These are phyloP conservation scores for Microbotryum lychnidis-dioicae DNA, from an alignment of 1,284 basidiomycete species.

Conservation along the genomic window DNA sequence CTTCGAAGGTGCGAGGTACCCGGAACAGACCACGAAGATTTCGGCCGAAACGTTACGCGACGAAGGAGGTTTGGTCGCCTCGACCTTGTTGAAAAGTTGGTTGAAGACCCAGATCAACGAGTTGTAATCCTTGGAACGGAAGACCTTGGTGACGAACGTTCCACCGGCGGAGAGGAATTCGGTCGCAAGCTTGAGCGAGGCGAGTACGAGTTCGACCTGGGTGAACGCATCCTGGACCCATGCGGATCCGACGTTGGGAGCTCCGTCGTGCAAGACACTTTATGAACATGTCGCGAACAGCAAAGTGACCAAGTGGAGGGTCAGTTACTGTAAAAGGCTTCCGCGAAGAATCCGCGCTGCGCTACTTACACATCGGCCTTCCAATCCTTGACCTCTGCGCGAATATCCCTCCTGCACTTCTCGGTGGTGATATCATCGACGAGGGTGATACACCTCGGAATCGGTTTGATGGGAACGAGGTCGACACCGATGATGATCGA, in stretches of 20 bases:
- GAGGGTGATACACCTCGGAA: slow-evolving; percentile 87
- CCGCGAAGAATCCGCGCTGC: neutral
- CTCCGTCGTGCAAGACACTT: slow-evolving; percentile 93
- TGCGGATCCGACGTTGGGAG: slow-evolving; percentile 97
- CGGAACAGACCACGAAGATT: slow-evolving; percentile 97
- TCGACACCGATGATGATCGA: slow-evolving; percentile 96
- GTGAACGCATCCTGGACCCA: slow-evolving; percentile 99
- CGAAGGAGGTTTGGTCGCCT: slow-evolving; percentile 97
- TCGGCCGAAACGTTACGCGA: slow-evolving; percentile 99
- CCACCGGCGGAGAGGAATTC: slow-evolving; percentile 92
- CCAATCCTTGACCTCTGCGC: slow-evolving; percentile 92
- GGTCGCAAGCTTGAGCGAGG: slow-evolving; percentile 90
- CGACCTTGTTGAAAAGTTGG: slow-evolving; percentile 91
- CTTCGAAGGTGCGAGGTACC: slow-evolving; percentile 87
- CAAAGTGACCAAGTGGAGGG: too few species aligned
- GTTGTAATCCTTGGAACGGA: slow-evolving; percentile 98
- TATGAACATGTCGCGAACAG: neutral
- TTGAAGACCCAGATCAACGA: slow-evolving; percentile 98
- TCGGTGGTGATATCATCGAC: slow-evolving; percentile 91
- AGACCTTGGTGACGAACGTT: slow-evolving; percentile 96
- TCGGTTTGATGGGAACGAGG: slow-evolving; percentile 90
- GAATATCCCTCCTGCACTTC: slow-evolving; percentile 79
- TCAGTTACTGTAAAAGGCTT: neutral
- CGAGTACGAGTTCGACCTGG: slow-evolving; percentile 93
- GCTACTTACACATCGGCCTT: slow-evolving; percentile 73